Evolutionary conservation across 2,329 filamentous ascomycete genomes (phyloP), one percentile per base, ranked within the genome.

Genomic region (Epichloe baconii): DNA sequence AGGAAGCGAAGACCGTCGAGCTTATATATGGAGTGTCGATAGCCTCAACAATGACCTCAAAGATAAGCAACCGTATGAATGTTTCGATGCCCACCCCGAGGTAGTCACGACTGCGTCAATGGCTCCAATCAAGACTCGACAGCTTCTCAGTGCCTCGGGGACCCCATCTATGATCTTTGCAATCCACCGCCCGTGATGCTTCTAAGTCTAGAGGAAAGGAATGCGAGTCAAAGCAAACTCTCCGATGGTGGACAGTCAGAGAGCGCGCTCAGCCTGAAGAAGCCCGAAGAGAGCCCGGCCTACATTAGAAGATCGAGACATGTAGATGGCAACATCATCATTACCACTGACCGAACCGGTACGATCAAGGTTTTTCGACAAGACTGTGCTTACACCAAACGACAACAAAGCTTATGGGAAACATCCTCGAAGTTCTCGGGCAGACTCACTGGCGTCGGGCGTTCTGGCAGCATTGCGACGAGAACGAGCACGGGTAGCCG

Each of bases 121-220:
- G 62, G 91, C 91, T 0, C 91, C 93, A 0, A 78, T 79, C 0
- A 81, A 80, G 59, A 89, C 88, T 11, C 80, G 87, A 52, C 83
- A 86, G 61, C 73, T 93, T 2, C 76, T 98, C 0, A 83, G 85
- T 48, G 77, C 79, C 14, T 94, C 89, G 0, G 86, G 51, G 90
- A 98, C 63, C 90, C 93, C 1, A 79, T 98, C n/a, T 98, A 89
- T 65, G 90, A 96, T 59, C 75, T 97, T 1, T 97, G 93, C 73
- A 97, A 97, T 59, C 93, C 93, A 5, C 93, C 91, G 0, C 89
- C 91, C 0, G 82, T 97, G 15, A 90, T 82, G 6, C 73, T 97
- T 17, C 74, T 90, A 54, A 89, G 85, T 57, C 77, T 83, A 26
- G 80, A 84, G 19, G 87, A 93, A 59, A 68, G 67, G 34, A 68